Evolutionary conservation across 306 rosid genomes (phyloP).

Genomic region (Pyrus betulifolia): DNA sequence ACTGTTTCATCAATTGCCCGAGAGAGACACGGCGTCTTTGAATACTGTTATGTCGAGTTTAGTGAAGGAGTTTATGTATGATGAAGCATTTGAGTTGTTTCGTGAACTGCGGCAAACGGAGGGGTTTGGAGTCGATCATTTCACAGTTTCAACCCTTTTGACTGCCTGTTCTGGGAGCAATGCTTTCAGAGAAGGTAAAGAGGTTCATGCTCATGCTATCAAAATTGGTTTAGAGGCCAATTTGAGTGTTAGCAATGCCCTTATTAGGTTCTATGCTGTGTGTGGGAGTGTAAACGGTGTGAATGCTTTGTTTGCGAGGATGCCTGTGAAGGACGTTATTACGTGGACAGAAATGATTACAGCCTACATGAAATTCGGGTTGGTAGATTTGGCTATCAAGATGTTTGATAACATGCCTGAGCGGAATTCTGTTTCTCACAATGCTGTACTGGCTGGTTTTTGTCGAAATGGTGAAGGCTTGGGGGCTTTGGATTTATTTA

Average conservation of each 20-base stretch:
- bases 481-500: constrained; percentile 47
- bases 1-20: constrained; percentile 46
- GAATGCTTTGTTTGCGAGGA: constrained; percentile 44
- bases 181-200: constrained; percentile 39
- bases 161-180: constrained; percentile 42
- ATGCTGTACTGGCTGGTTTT: constrained; percentile 71
- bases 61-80: constrained; percentile 35
- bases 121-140: constrained; percentile 33
- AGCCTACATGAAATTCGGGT: constrained; percentile 59
- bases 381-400: constrained; percentile 47
- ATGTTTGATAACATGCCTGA: constrained; percentile 59
- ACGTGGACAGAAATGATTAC: constrained; percentile 71
- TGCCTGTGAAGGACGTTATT: constrained; percentile 52
- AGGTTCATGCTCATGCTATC: constrained; percentile 56
- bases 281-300: constrained; percentile 44
- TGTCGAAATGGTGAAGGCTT: constrained; percentile 51
- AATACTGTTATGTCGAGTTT: constrained; percentile 52
- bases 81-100: constrained; percentile 40
- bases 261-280: constrained; percentile 50
- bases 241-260: constrained; percentile 67
- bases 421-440: constrained; percentile 46
- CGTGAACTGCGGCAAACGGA: constrained; percentile 32
- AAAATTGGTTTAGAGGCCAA: constrained; percentile 54
- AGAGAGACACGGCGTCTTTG: constrained; percentile 65
- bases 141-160: constrained; percentile 61